Conservation (phyloP, 1,284 basidiomycete species). For the Cutaneotrichosporon mucoides region DNA sequence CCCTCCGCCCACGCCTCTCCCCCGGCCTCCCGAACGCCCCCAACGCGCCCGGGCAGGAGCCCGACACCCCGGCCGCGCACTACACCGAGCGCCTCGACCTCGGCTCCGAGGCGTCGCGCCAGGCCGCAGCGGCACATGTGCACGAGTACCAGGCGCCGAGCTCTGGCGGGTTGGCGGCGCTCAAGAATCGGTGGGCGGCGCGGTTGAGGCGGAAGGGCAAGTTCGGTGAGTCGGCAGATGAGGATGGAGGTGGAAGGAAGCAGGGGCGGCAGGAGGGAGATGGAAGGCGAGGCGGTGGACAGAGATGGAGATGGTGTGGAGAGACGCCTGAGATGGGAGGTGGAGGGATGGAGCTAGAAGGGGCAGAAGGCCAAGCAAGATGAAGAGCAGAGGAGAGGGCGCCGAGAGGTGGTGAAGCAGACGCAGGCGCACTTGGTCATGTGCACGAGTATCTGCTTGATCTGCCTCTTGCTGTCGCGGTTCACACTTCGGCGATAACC, state of each 20-base stretch:
- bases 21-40: neutral
- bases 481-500: no score
- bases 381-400: no score
- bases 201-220: conserved; percentile 4
- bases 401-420: no score
- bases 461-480: no score
- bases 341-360: no score
- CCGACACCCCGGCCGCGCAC: conserved; percentile 20
- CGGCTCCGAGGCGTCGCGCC: neutral
- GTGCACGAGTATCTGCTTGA: no score
- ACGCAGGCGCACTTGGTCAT: no score
- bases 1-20: conserved; percentile 7
- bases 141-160: neutral
- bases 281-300: no score
- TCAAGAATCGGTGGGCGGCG: neutral
- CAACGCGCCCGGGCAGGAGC: neutral
- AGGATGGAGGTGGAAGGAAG: neutral
- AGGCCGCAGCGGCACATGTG: conserved; percentile 1
- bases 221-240: conserved; percentile 8
- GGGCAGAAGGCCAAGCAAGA: no score
- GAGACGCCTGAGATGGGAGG: no score
- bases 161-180: neutral
- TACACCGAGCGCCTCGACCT: conserved; percentile 10
- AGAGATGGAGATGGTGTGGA: no score
- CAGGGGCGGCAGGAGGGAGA: neutral